phyloP scores from a whole-genome alignment of 495 filamentous ascomycete species.

The Penicillium malachiteum region DNA sequence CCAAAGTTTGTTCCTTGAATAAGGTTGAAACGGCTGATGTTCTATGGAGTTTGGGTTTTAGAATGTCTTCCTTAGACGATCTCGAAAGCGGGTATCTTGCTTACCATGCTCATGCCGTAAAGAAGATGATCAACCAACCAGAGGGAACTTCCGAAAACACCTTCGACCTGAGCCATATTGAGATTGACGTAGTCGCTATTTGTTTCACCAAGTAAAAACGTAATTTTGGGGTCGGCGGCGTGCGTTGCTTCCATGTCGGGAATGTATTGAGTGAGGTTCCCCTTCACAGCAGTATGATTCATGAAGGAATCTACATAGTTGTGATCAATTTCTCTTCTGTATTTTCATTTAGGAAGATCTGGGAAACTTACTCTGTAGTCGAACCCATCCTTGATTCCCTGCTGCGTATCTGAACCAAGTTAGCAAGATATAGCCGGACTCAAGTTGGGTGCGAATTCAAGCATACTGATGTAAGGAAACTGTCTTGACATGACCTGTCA shows the following conservation, averaged over 20 bases:
- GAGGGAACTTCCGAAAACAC: conserved; percentile 20
- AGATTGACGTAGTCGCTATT: conserved; percentile 21
- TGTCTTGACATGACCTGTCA: conserved; percentile 14
- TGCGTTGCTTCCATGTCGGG: conserved; percentile 10
- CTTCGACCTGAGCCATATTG: conserved; percentile 15
- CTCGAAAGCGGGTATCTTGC: background rate
- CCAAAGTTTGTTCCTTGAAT: conserved; percentile 23
- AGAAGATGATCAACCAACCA: conserved; percentile 17
- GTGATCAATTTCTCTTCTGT: no score
- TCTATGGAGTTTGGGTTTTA: background rate
- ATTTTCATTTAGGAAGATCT: no score
- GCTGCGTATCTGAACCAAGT: conserved; percentile 8
- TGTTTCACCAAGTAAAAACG: conserved; percentile 17
- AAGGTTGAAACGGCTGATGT: conserved; percentile 18
- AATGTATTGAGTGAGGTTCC: conserved; percentile 16
- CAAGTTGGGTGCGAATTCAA: background rate
- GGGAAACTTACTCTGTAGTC: conserved; percentile 16
- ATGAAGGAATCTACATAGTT: conserved; percentile 15
- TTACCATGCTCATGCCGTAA: conserved; percentile 16
- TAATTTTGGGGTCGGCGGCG: conserved; percentile 5
- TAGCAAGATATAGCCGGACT: background rate
- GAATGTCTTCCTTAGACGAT: background rate
- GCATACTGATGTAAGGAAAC: conserved; percentile 19
- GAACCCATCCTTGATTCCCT: conserved; percentile 15
- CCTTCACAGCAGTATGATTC: conserved; percentile 14